Evolutionary conservation across 1,284 basidiomycete genomes (phyloP).

Genomic region (Neotropicomus parvogracilis): DNA sequence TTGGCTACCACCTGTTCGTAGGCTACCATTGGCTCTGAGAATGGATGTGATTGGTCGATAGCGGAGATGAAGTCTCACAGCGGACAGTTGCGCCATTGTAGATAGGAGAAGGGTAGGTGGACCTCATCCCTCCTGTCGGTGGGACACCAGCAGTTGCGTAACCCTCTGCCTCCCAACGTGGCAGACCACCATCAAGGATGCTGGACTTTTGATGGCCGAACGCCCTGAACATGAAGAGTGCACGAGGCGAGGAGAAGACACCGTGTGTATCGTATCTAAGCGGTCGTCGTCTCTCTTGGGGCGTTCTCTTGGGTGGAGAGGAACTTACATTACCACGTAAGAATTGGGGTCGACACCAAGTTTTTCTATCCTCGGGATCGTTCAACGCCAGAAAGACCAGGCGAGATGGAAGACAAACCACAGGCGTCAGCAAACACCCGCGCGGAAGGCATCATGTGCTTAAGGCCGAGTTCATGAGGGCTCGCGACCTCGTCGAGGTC

Average conservation of each 20-base stretch:
- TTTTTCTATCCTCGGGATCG: constrained; percentile 43
- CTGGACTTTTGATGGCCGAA: constrained; percentile 85
- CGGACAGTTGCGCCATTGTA: constrained; percentile 52
- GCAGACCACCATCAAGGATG: constrained; percentile 86
- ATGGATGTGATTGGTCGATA: constrained; percentile 18
- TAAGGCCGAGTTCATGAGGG: constrained; percentile 68
- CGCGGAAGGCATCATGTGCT: constrained; percentile 89
- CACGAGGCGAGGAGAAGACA: constrained; percentile 86
- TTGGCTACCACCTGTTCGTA: constrained; percentile 86
- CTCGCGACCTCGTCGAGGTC: constrained; percentile 81
- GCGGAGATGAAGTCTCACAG: constrained; percentile 45
- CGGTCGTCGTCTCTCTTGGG: constrained; percentile 11
- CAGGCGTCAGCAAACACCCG: constrained; percentile 77
- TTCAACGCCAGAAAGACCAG: constrained; percentile 8
- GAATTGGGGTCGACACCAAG: constrained; percentile 74
- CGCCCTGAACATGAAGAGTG: constrained; percentile 87
- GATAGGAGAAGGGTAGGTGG: constrained; percentile 53
- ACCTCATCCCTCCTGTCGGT: constrained; percentile 25
- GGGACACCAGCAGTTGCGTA: constrained; percentile 56
- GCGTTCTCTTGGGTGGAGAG: constrained; percentile 4
- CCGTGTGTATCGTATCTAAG: constrained; percentile 82
- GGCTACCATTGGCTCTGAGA: constrained; percentile 41
- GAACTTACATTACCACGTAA: constrained; percentile 75
- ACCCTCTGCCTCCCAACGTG: constrained; percentile 77
- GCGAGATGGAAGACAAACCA: constrained; percentile 46